Base-by-base conservation (phyloP, 2,329 filamentous ascomycete species). In the Teratosphaeria viscida region DNA sequence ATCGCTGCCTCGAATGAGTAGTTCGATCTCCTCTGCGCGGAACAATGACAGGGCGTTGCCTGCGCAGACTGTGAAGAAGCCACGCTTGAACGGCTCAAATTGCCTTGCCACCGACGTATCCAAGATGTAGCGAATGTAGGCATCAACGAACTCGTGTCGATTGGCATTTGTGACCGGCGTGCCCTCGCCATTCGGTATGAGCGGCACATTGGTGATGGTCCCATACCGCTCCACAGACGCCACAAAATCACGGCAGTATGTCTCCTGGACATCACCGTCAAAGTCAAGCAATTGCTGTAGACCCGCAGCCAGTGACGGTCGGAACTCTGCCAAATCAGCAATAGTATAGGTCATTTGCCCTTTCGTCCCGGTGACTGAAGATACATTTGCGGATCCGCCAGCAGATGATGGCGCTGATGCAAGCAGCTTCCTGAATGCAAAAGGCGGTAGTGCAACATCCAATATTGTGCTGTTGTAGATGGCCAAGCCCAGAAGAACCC, bases 401-500 rank as follows among this genome's bases (percentile, higher is more conserved):
- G 79, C 78, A 11, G 82, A 79, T 1, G 80, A 75, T n/a, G 90
- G 89, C 1, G 87, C 87, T 8, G 89, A 85, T 2, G 89, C 85
- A 49, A 96, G 79, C 23, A 96, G 81, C 72, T 95, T 96, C 64
- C 90, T 86, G 71, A 95, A 96, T 1, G 89, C 87, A 71, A 96
- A 95, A 0, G 91, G 89, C 1, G 92, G 92, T 23, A 96, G 81
- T 1, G 90, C 88, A 55, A 96, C 83, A 70, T 96, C 92, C 19
- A 96, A 78, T 65, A 96, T 96, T 0, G 90, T 96, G 2, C 90
- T 95, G 73, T 96, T 96, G 76, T 96, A 95, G 62, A 96, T 95
- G 14, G 92, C 92, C 60, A 96, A 78, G 0, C 92, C 92, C 58
- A 96, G 81, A 7, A 96, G 81, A 12, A 94, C 89, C 0, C 92